Base-by-base conservation (phyloP, 164 flowering plant genomes). In the Macadamia integrifolia region DNA sequence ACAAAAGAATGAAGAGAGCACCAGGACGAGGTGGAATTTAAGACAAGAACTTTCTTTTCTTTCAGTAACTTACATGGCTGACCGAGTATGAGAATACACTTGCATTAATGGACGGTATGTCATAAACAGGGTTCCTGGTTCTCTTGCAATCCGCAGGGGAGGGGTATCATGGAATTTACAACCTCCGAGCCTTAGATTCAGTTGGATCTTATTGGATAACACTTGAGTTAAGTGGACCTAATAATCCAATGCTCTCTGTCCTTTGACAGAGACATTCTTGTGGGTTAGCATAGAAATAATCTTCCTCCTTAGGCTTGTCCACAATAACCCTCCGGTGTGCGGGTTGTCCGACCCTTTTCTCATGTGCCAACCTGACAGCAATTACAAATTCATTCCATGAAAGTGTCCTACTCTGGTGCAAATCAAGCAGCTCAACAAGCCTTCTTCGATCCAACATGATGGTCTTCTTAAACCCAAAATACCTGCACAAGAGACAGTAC, bases 231-330 rank as follows among this genome's bases (percentile, higher is more conserved):
- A 48, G 18, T 48, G 69, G 72, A 48, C 73, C 72, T 76, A 53
- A n/a, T 1, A 11, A 14, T 17, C 18, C 82, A 58, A 71, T 69
- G 70, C 94, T 87, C 42, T 74, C 76, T 63, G 71, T 64, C 52
- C 75, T 75, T 57, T 83, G 83, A 56, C 97, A 87, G 18, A 95
- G 80, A 70, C 99, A 95, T 69, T 95, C 99, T 6, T 86, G 84
- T 58, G 98, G 99, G 62, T 95, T 95, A 48, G 99, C 85, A 73
- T 92, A 95, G 76, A 95, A 95, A 66, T 91, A 95, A 57, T 92
- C 99, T 78, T 95, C 99, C 80, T 92, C 97, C 80, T 95, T 95
- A 11, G 96, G 99, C 75, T 84, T 92, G 72, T 89, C 96, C 11
- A 73, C 32, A 23, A 87, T 76, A 46, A 86, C 86, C 50, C 66